Evolutionary conservation across 2,329 filamentous ascomycete genomes (phyloP), one percentile per base, ranked within the genome.

Genomic region (Aspergillus uvarum): DNA sequence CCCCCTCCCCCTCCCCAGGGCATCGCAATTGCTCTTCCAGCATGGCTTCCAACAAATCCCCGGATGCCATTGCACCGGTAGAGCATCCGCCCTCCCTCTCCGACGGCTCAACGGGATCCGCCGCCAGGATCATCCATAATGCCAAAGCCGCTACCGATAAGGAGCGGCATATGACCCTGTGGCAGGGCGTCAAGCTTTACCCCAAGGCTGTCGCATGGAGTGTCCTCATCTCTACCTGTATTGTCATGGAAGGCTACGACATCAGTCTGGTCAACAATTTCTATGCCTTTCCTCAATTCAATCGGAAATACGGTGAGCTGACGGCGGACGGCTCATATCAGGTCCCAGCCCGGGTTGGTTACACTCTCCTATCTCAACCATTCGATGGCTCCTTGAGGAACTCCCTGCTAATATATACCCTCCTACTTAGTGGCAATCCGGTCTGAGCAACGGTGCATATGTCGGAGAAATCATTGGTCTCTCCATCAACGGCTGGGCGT

Each of bases 241-340:
- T 96, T 70, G 87, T 86, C 69, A 96, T 96, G 92, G 92, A 96
- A 76, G 92, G 91, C 35, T 96, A 93, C 78, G 91, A 96, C 72
- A 82, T 95, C 60, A 88, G 86, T 69, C 80, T 96, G 56, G 86
- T 95, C 68, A 91, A 89, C 79, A 93, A 93, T 76, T 92, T 95
- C 71, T 93, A 86, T 78, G 77, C 69, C 64, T 78, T 79, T 56
- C 67, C 69, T 0, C 69, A 73, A 54, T 80, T 79, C 65, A 77
- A 75, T 56, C 63, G 63, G 48, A 79, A 78, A 52, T 80, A 80
- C 58, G 77, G 77, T 24, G 69, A 70, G 56, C 54, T 59, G 56
- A 50, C 70, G 54, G 32, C 66, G 4, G 49, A 77, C 59, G 76
- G 75, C 0, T 53, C 63, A n/a, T 79, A 78, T 62, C 68, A 78